Conservation (phyloP, 2,329 filamentous ascomycete genomes). For the Biscogniauxia mediterranea region DNA sequence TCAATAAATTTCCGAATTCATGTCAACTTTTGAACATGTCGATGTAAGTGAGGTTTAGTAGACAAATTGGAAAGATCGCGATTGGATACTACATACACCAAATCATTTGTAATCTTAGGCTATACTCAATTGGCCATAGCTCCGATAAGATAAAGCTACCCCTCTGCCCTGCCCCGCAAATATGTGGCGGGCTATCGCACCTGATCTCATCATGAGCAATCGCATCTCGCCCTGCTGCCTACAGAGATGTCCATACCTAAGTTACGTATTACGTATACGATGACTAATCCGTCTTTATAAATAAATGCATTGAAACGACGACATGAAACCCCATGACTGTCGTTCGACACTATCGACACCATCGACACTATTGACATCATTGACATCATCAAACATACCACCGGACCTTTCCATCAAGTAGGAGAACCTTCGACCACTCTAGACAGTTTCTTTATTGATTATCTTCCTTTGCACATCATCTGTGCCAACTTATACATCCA, state of each 20-base stretch:
- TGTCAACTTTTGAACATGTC: no score
- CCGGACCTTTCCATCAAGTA: not conserved
- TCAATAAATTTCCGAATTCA: no score
- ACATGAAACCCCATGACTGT: not conserved
- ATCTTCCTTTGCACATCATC: constrained; percentile 7
- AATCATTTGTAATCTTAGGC: no score
- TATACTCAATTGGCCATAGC: constrained; percentile 10
- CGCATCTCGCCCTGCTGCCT: not conserved
- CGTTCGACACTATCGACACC: not conserved
- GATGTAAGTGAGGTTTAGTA: no score
- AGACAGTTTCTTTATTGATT: not conserved
- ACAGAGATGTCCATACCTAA: no score
- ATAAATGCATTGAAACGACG: not conserved
- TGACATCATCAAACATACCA: not conserved
- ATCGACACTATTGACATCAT: not conserved
- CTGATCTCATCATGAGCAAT: not conserved
- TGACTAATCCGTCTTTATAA: not conserved
- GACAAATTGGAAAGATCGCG: no score
- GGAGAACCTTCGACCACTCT: not conserved
- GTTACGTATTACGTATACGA: not conserved
- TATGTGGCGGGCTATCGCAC: not conserved
- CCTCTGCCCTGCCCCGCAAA: constrained; percentile 18
- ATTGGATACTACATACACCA: no score
- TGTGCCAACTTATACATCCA: not conserved
- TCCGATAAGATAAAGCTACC: constrained; percentile 36